These are phyloP conservation scores for Talaromyces atroroseus DNA, from an alignment of 2,329 filamentous ascomycete genomes.

Conservation along the genomic window DNA sequence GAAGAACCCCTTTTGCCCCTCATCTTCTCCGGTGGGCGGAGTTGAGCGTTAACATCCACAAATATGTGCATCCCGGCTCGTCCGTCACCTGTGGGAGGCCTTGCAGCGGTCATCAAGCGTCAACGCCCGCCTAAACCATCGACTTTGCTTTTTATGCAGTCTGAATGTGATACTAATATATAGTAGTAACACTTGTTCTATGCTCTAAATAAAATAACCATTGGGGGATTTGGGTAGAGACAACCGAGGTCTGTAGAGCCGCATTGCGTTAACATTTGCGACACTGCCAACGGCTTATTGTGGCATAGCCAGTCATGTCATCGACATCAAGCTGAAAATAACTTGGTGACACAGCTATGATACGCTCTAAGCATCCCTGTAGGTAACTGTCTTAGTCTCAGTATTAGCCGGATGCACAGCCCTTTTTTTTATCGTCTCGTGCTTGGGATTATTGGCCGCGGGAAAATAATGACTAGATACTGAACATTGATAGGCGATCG, in stretches of 20 bases:
- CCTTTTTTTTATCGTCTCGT: too few relatives aligned
- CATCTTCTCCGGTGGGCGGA: neutral
- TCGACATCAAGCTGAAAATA: neutral
- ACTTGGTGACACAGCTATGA: neutral
- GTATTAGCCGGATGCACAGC: neutral
- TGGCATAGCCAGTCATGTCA: neutral
- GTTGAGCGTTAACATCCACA: neutral
- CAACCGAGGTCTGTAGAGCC: neutral
- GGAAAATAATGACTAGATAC: neutral
- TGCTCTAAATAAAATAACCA: neutral
- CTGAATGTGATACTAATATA: neutral
- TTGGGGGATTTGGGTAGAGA: neutral
- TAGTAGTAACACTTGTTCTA: neutral
- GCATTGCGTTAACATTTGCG: neutral
- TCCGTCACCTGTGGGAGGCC: slow-evolving; percentile 4
- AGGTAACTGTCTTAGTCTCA: neutral
- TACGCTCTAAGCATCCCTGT: neutral
- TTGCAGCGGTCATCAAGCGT: neutral
- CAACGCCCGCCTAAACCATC: neutral
- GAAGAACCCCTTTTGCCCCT: neutral
- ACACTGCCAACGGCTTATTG: neutral
- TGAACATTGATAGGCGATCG: neutral
- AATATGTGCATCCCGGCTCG: neutral
- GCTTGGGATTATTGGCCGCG: neutral
- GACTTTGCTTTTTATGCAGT: neutral